Evolutionary conservation across 2,329 filamentous ascomycete species (phyloP).

Genomic region (Ascosphaera apis): DNA sequence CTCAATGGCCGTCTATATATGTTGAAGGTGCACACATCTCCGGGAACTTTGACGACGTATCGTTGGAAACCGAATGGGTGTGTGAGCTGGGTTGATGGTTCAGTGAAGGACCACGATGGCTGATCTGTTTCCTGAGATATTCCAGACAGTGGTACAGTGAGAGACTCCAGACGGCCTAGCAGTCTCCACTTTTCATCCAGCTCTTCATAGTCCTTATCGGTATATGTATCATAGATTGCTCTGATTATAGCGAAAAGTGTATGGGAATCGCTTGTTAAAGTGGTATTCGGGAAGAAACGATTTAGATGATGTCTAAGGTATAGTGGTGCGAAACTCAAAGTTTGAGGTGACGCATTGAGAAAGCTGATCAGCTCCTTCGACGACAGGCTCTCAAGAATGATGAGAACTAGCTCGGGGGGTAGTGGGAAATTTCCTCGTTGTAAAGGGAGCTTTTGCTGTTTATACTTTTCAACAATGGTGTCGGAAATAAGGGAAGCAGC

Average conservation of each 20-base stretch:
- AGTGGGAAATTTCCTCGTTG: neutral
- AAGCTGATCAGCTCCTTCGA: slow-evolving; percentile 1
- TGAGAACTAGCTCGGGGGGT: neutral
- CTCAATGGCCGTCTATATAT: neutral
- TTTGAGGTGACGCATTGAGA: neutral
- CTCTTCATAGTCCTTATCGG: neutral
- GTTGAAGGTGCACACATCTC: neutral
- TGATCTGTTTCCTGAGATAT: neutral
- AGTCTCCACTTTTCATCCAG: neutral
- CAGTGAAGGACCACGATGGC: neutral
- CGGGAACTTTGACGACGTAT: neutral
- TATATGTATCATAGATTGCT: neutral
- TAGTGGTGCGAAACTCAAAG: neutral
- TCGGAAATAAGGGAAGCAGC: neutral
- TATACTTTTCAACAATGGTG: neutral
- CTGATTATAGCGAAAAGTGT: neutral
- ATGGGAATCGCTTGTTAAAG: neutral
- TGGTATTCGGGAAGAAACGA: neutral
- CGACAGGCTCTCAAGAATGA: neutral
- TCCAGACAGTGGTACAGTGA: neutral
- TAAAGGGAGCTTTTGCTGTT: neutral
- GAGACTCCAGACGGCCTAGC: neutral
- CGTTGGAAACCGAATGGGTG: neutral
- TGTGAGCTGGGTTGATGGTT: neutral
- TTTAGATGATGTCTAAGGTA: slow-evolving; percentile 1